A percentile compares a stretch with the other conserved stretches of the same genome.
Conservation (phyloP, 129 eudicot species). For the Ambrosia trifida region DNA sequence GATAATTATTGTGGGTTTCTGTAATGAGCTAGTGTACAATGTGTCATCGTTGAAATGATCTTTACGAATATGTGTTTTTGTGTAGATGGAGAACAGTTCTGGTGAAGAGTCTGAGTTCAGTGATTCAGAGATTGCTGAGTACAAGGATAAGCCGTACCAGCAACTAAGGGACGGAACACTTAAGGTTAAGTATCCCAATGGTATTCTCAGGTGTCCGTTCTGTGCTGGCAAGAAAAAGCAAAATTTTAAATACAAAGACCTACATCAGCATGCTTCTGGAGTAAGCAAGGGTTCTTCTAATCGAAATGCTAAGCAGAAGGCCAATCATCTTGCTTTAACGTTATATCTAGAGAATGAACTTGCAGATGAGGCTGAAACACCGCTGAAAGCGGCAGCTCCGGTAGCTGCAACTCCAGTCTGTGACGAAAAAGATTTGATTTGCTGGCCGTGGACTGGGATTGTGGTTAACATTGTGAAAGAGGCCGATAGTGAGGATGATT, state of each 20-base stretch:
- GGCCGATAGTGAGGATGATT: conserved; percentile 30
- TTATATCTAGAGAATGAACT: conserved; percentile 61
- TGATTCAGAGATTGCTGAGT: conserved; percentile 79
- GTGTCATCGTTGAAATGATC: neutral
- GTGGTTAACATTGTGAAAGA: conserved; percentile 55
- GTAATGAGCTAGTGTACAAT: neutral
- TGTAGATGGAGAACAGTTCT: conserved; percentile 71
- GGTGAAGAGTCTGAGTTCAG: conserved; percentile 87
- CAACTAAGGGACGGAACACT: conserved; percentile 53
- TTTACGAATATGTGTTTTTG: neutral
- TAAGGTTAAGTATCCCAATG: conserved; percentile 61
- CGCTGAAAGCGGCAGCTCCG: conserved; percentile 32
- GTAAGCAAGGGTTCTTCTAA: conserved; percentile 80
- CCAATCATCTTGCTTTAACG: conserved; percentile 80
- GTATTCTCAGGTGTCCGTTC: conserved; percentile 81
- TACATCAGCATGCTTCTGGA: conserved; percentile 84
- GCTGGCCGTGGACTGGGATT: conserved; percentile 91
- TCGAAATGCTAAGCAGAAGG: conserved; percentile 79
- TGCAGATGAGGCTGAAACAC: conserved; percentile 46
- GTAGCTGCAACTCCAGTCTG: conserved; percentile 37
- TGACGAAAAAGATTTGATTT: conserved; percentile 49
- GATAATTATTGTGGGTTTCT: neutral
- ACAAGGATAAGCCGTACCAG: conserved; percentile 70
- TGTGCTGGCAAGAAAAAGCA: conserved; percentile 98
- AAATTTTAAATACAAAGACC: conserved; percentile 79